Conservation (phyloP, 805 yeast genomes). For the Nakazawaea sp. region DNA sequence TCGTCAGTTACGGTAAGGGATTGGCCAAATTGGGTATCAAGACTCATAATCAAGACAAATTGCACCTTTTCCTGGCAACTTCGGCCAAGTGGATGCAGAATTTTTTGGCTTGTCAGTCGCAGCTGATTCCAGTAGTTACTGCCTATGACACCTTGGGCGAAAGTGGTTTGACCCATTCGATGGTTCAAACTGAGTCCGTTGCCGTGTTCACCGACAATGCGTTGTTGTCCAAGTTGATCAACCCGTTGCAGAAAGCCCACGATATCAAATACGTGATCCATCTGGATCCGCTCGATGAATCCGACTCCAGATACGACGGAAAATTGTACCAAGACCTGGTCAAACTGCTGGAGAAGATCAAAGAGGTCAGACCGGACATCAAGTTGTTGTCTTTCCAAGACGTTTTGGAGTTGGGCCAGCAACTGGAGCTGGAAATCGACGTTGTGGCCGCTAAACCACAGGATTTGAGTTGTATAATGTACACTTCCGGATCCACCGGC, state of each 20-base stretch:
- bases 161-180: conserved; percentile 77
- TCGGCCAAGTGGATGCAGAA: conserved; percentile 89
- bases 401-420: conserved; percentile 54
- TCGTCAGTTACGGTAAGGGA: conserved; percentile 65
- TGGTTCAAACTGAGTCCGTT: conserved; percentile 71
- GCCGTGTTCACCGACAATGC: conserved; percentile 83
- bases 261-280: conserved; percentile 66
- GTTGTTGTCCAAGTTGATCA: conserved; percentile 57
- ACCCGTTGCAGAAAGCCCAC: conserved; percentile 62
- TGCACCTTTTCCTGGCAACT: conserved; percentile 86
- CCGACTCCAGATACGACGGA: conserved; percentile 62
- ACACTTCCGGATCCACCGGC: conserved; percentile 85
- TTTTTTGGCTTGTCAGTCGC: conserved; percentile 71
- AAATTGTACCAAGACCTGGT: conserved; percentile 50
- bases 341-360: conserved; percentile 51
- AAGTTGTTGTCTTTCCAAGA: conserved; percentile 61
- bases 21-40: conserved; percentile 63
- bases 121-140: conserved; percentile 81
- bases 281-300: conserved; percentile 49
- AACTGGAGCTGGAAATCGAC: conserved; percentile 31
- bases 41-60: conserved; percentile 50
- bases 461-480: conserved; percentile 72
- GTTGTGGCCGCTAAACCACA: conserved; percentile 44
- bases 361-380: conserved; percentile 70
- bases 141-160: conserved; percentile 96